phyloP scores from a whole-genome alignment of 345 rosid genomes.

The Hypericum perforatum region DNA sequence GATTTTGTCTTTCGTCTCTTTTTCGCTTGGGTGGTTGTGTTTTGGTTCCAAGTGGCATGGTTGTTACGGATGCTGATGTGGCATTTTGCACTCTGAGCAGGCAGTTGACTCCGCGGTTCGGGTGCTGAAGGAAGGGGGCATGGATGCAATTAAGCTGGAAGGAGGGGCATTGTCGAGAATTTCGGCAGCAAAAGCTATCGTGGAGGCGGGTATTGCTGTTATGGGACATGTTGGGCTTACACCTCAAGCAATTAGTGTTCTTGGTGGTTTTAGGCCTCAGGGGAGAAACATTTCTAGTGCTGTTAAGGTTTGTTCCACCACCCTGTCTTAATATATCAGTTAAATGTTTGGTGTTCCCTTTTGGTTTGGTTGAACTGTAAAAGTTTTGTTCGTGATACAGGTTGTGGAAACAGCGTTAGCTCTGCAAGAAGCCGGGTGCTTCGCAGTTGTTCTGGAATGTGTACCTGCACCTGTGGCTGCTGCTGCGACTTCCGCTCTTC shows the following conservation, averaged over 20 bases:
- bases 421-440: conserved; percentile 88
- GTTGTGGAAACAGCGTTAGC: conserved; percentile 94
- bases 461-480: conserved; percentile 89
- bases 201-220: conserved; percentile 90
- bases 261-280: conserved; percentile 95
- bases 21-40: background rate
- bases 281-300: conserved; percentile 73
- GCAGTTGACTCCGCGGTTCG: conserved; percentile 85
- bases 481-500: conserved; percentile 76
- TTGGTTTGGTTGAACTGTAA: background rate
- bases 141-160: conserved; percentile 92
- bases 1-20: too few relatives aligned
- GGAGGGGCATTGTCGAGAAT: conserved; percentile 80
- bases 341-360: background rate
- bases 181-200: conserved; percentile 72
- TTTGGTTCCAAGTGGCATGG: conserved; percentile 1
- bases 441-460: conserved; percentile 84
- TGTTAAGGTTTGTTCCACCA: conserved; percentile 42
- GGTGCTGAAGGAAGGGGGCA: conserved; percentile 77
- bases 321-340: background rate
- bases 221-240: conserved; percentile 96
- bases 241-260: conserved; percentile 94
- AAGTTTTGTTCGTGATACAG: conserved; percentile 24
- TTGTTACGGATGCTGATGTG: conserved; percentile 17
- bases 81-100: conserved; percentile 35